phyloP scores from a whole-genome alignment of 345 rosid species.

The Dovyalis caffra region DNA sequence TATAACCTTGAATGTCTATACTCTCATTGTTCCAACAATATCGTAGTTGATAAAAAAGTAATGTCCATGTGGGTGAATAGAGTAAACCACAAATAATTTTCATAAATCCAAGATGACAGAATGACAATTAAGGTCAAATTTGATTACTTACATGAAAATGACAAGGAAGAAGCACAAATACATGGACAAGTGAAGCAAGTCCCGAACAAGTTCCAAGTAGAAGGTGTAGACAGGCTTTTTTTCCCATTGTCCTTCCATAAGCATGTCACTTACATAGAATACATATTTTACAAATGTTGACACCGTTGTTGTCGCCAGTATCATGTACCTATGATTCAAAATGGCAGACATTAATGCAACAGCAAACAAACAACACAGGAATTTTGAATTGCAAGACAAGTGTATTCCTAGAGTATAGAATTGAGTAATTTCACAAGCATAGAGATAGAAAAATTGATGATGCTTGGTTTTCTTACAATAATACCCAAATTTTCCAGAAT shows the following conservation, averaged over 20 bases:
- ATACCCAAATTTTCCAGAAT: background rate
- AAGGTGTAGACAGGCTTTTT: constrained; percentile 85
- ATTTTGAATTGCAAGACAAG: background rate
- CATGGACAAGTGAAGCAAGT: constrained; percentile 93
- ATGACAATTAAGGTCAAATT: constrained; percentile 5
- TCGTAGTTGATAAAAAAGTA: background rate
- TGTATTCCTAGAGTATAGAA: background rate
- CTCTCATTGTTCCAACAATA: background rate
- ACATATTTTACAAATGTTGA: constrained; percentile 78
- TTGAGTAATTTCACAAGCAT: background rate
- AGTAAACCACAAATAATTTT: background rate
- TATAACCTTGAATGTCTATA: background rate
- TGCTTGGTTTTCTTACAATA: background rate
- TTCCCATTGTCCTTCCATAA: constrained; percentile 99
- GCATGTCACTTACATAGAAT: constrained; percentile 87
- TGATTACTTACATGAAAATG: constrained; percentile 80
- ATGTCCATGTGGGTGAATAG: background rate
- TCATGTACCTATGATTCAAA: constrained; percentile 72
- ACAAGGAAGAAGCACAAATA: constrained; percentile 95
- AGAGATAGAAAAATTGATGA: background rate
- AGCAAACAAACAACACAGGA: background rate
- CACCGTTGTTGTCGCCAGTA: constrained; percentile 84
- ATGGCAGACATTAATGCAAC: background rate
- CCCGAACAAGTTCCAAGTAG: constrained; percentile 89
- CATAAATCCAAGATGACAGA: background rate